Evolutionary conservation across 352 stramenopile species (phyloP).

Genomic region (Phytophthora litchii): DNA sequence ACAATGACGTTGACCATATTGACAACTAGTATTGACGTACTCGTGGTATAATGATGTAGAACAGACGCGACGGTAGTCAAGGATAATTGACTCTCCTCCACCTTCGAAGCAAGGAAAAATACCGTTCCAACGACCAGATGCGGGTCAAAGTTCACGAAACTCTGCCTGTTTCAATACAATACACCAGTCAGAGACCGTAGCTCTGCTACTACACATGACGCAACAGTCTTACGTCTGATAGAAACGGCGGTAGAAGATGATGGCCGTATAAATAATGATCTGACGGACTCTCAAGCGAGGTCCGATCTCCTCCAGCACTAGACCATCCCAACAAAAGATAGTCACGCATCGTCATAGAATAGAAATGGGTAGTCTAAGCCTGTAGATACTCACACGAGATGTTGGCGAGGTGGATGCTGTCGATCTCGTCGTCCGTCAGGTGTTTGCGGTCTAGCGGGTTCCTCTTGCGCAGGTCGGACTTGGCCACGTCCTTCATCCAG

Average conservation of each 20-base stretch:
- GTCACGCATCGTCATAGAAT: neutral
- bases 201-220: neutral
- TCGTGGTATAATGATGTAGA: conserved; percentile 87
- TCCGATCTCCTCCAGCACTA: conserved; percentile 88
- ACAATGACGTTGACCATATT: neutral
- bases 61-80: conserved; percentile 80
- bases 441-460: conserved; percentile 80
- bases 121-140: conserved; percentile 85
- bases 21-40: conserved; percentile 36
- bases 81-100: conserved; percentile 87
- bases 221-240: conserved; percentile 73
- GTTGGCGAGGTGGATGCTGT: conserved; percentile 90
- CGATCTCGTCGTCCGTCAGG: conserved; percentile 83
- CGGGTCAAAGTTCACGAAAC: conserved; percentile 90
- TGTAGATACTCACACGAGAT: conserved; percentile 72
- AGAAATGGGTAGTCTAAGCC: neutral
- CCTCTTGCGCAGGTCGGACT: conserved; percentile 74
- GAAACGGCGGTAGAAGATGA: conserved; percentile 91
- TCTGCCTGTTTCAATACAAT: conserved; percentile 57
- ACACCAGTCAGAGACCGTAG: conserved; percentile 1
- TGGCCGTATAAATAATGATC: conserved; percentile 92
- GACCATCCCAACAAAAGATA: conserved; percentile 3
- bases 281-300: conserved; percentile 81
- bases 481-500: conserved; percentile 89
- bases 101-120: conserved; percentile 88